Conservation (phyloP, 768 basidiomycete species). For the Amyloporia xantha region DNA sequence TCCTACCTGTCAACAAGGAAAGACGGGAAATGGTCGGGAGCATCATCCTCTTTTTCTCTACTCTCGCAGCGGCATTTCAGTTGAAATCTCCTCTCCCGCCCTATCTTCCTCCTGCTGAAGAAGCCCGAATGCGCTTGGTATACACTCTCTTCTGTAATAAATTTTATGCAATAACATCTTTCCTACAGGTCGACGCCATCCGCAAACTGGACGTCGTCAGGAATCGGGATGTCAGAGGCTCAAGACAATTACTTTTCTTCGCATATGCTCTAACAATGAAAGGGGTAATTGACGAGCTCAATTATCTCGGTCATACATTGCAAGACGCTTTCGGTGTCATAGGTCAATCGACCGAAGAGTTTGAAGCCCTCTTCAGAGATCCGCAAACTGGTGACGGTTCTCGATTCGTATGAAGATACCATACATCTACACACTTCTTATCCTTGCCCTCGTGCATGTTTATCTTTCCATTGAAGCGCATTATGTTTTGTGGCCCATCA, state of each 20-base stretch:
- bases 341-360: slow-evolving; percentile 73
- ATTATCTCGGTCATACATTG: slow-evolving; percentile 69
- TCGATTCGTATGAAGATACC: neutral
- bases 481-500: no score
- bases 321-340: slow-evolving; percentile 94
- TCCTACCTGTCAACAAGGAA: slow-evolving; percentile 83
- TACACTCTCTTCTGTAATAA: no score
- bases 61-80: slow-evolving; percentile 70
- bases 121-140: slow-evolving; percentile 74
- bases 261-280: slow-evolving; percentile 94
- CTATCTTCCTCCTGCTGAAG: slow-evolving; percentile 90
- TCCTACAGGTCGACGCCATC: slow-evolving; percentile 71
- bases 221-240: slow-evolving; percentile 72
- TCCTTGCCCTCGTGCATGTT: no score
- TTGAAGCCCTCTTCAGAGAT: slow-evolving; percentile 64
- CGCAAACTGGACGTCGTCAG: slow-evolving; percentile 83
- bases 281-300: slow-evolving; percentile 86
- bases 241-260: slow-evolving; percentile 84
- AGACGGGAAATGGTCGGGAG: slow-evolving; percentile 93
- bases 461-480: no score
- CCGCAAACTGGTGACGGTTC: neutral
- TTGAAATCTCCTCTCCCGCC: slow-evolving; percentile 93
- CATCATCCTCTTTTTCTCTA: slow-evolving; percentile 85
- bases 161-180: no score
- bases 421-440: no score